Evolutionary conservation across 371 early-diverging fungal genomes (phyloP).

Genomic region (Mucor saturninus): DNA sequence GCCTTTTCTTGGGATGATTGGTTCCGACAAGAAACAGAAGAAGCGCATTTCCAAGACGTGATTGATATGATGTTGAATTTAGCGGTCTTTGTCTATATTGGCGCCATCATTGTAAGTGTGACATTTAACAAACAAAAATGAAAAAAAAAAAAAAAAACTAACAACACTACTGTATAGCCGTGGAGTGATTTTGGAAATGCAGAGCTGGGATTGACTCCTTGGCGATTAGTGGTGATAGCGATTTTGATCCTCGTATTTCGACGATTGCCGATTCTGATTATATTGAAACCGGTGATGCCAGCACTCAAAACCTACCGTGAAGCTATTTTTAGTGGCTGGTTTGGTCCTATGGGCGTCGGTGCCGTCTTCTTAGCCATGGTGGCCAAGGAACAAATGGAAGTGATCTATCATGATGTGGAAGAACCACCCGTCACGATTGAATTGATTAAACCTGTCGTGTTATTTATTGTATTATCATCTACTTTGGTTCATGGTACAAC

Average conservation of each 20-base stretch:
- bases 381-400: slow-evolving; percentile 58
- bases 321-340: slow-evolving; percentile 96
- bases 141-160: neutral
- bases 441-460: slow-evolving; percentile 67
- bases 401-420: slow-evolving; percentile 35
- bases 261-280: slow-evolving; percentile 80
- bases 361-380: slow-evolving; percentile 83
- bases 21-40: slow-evolving; percentile 86
- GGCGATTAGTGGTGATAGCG: slow-evolving; percentile 72
- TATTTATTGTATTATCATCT: slow-evolving; percentile 79
- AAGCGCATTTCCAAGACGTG: slow-evolving; percentile 90
- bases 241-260: slow-evolving; percentile 80
- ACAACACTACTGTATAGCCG: slow-evolving; percentile 48
- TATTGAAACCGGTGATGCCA: slow-evolving; percentile 70
- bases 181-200: slow-evolving; percentile 69
- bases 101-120: slow-evolving; percentile 73
- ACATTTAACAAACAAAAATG: neutral
- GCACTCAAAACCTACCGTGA: slow-evolving; percentile 78
- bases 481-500: slow-evolving; percentile 87
- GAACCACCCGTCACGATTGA: slow-evolving; percentile 34
- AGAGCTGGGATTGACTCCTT: slow-evolving; percentile 55
- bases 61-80: slow-evolving; percentile 91
- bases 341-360: slow-evolving; percentile 90
- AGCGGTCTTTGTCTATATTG: slow-evolving; percentile 93
- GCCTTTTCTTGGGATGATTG: slow-evolving; percentile 91